phyloP scores from a whole-genome alignment of 148 eudicot genomes.

The Nepenthes gracilis region DNA sequence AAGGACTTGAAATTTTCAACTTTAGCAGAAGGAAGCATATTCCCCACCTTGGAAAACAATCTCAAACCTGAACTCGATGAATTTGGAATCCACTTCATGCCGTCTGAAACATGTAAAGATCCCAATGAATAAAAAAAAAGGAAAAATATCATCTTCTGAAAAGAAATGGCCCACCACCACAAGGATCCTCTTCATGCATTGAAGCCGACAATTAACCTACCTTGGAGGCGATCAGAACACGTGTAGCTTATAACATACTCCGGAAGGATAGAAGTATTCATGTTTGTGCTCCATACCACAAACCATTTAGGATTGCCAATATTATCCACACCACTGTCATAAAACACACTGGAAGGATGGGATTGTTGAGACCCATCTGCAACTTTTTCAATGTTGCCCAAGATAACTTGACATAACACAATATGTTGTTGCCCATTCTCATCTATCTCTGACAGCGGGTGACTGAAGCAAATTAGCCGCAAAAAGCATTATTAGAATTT shows the following conservation, averaged over 20 bases:
- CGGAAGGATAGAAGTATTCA: slow-evolving; percentile 63
- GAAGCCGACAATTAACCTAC: slow-evolving; percentile 13
- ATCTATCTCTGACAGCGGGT: slow-evolving; percentile 34
- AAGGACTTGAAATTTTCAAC: slow-evolving; percentile 20
- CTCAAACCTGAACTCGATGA: slow-evolving; percentile 12
- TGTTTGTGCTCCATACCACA: slow-evolving; percentile 47
- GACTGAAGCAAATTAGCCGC: slow-evolving; percentile 25
- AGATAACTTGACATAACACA: slow-evolving; percentile 43
- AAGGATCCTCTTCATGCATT: background rate
- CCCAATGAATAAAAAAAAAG: slow-evolving; percentile 12
- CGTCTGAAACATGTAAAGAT: slow-evolving; percentile 6
- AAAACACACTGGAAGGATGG: slow-evolving; percentile 36
- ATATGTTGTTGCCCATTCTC: slow-evolving; percentile 57
- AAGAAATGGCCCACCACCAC: background rate
- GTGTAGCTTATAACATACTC: slow-evolving; percentile 53
- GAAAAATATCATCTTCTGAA: background rate
- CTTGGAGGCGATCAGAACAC: slow-evolving; percentile 19
- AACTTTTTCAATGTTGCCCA: slow-evolving; percentile 49
- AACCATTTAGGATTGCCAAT: slow-evolving; percentile 43
- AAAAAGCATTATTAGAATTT: slow-evolving; percentile 1
- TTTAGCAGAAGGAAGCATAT: slow-evolving; percentile 28
- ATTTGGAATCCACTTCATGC: slow-evolving; percentile 12
- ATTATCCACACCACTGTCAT: slow-evolving; percentile 58
- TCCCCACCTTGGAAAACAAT: slow-evolving; percentile 26
- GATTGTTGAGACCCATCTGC: slow-evolving; percentile 43